Conservation (phyloP, 495 filamentous ascomycete genomes). For the Neurospora pannonica region DNA sequence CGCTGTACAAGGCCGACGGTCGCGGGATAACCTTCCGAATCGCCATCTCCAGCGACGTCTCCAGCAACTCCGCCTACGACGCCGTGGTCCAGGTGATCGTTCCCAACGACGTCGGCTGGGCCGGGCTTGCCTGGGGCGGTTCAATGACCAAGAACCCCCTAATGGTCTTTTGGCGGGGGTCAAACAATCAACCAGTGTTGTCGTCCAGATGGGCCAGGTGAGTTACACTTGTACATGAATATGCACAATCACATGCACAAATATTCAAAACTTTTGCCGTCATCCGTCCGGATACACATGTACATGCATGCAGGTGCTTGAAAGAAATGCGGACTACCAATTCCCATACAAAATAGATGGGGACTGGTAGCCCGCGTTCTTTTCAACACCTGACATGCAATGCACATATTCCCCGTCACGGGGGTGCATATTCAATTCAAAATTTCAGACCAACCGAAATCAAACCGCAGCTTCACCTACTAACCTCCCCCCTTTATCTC, state of each 20-base stretch:
- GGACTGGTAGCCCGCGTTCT: not conserved
- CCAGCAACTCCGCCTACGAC: slow-evolving; percentile 22
- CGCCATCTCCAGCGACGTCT: slow-evolving; percentile 24
- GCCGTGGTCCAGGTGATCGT: slow-evolving; percentile 34
- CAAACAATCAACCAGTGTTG: slow-evolving; percentile 13
- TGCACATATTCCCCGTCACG: not conserved
- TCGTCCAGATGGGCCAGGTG: slow-evolving; percentile 31
- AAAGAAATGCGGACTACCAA: not conserved
- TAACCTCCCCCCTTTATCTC: not conserved
- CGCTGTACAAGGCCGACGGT: slow-evolving; percentile 27
- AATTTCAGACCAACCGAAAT: not conserved
- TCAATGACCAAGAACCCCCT: slow-evolving; percentile 33
- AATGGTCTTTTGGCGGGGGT: slow-evolving; percentile 26
- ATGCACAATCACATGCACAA: not conserved
- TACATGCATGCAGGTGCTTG: not conserved
- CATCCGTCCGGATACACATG: not conserved
- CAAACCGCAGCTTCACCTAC: not conserved
- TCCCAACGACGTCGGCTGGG: slow-evolving; percentile 33
- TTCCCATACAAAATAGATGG: not conserved
- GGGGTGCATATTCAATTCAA: not conserved
- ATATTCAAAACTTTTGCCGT: not conserved
- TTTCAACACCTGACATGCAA: not conserved
- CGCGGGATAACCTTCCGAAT: slow-evolving; percentile 29
- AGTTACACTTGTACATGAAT: not conserved
- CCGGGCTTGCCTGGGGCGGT: slow-evolving; percentile 33